A percentile compares a stretch with the other conserved stretches of the same genome.
Conservation (phyloP, 2,329 filamentous ascomycete genomes). For the Aspergillus fructus region DNA sequence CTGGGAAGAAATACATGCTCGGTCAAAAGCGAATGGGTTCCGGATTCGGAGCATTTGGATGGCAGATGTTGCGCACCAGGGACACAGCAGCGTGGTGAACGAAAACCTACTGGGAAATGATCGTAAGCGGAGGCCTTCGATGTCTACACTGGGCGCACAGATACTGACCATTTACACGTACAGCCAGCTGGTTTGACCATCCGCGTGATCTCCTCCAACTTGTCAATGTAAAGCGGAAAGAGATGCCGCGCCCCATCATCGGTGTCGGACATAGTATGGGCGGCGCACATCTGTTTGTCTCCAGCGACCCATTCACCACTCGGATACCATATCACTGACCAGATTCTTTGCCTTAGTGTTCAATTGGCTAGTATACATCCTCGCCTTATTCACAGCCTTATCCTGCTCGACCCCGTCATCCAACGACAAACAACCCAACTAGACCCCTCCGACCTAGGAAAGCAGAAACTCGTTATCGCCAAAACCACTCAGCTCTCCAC, state of each 20-base stretch:
- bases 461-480: conserved; percentile 28
- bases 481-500: conserved; percentile 58
- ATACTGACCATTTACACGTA: conserved; percentile 18
- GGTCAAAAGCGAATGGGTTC: conserved; percentile 60
- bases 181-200: conserved; percentile 84
- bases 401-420: conserved; percentile 85
- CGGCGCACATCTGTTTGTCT: conserved; percentile 60
- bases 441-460: conserved; percentile 23
- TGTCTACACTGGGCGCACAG: background rate
- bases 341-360: conserved; percentile 35
- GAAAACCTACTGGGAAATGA: conserved; percentile 77
- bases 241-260: conserved; percentile 79
- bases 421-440: conserved; percentile 48
- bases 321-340: conserved; percentile 20
- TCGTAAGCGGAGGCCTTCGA: conserved; percentile 54
- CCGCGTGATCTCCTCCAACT: conserved; percentile 80
- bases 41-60: conserved; percentile 84
- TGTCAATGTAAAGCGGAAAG: conserved; percentile 75
- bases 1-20: conserved; percentile 75
- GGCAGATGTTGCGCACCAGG: conserved; percentile 83
- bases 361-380: conserved; percentile 76
- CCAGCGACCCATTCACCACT: background rate
- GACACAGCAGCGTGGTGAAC: conserved; percentile 75
- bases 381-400: conserved; percentile 70
- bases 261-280: conserved; percentile 91